Conservation (phyloP, 306 rosid species). For the Pachyrhizus erosus region DNA sequence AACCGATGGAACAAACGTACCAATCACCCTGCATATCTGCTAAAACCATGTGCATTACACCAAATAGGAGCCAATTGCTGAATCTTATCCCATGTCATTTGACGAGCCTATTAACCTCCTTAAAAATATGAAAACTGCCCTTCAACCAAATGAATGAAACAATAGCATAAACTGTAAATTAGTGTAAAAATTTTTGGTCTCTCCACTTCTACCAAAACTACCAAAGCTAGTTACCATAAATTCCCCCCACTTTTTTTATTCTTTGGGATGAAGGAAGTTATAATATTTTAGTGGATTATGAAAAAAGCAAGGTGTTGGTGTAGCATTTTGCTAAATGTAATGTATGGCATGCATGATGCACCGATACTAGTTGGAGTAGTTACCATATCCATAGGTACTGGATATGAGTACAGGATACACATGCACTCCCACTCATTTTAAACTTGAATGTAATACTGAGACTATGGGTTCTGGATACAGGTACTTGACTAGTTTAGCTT, state of each 20-base stretch:
- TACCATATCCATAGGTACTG: background rate
- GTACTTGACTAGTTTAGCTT: background rate
- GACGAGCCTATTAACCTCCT: background rate
- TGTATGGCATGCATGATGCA: conserved; percentile 23
- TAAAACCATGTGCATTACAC: background rate
- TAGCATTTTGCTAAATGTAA: conserved; percentile 20
- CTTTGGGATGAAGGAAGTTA: background rate
- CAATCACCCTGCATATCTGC: conserved; percentile 26
- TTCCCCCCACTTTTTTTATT: conserved; percentile 24
- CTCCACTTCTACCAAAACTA: conserved; percentile 1
- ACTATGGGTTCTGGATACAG: background rate
- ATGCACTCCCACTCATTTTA: background rate
- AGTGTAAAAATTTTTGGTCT: background rate
- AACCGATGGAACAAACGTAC: background rate
- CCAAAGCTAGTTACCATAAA: background rate
- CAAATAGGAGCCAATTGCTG: conserved; percentile 26
- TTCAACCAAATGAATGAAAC: conserved; percentile 5
- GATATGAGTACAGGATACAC: background rate
- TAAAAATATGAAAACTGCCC: background rate
- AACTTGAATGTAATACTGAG: background rate
- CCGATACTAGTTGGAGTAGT: conserved; percentile 8
- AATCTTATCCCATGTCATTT: background rate
- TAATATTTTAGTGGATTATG: conserved; percentile 4
- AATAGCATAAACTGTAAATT: conserved; percentile 21
- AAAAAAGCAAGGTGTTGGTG: background rate